Base-by-base conservation (phyloP, 441 rosid species). In the Flueggea neowawraea region DNA sequence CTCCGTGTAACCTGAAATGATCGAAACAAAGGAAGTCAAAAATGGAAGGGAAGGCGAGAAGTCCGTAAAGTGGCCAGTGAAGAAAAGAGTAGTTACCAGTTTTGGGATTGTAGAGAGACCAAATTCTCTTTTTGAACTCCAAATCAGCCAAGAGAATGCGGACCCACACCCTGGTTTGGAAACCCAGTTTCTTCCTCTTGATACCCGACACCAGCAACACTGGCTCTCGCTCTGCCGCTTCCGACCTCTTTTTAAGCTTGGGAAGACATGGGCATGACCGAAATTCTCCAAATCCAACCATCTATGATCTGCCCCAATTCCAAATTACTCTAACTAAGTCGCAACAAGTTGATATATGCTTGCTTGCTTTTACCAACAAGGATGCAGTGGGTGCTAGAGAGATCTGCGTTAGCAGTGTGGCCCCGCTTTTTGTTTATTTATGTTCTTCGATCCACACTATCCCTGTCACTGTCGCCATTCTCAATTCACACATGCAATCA, bases 91-190 rank as follows among this genome's bases (percentile, higher is more conserved):
- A 60, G 15, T 45, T 31, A 91, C 97, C 96, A 39, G 97, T 84
- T 14, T 81, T 60, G 55, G 88, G 91, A 72, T 91, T 91, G 45
- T 86, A 85, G 14, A 80, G 74, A 72, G 96, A 91, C 97, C 97
- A 91, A 8, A 88, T 63, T 62, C 61, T 83, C 72, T 82, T 88
- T 81, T 68, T 85, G 75, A 91, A 91, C 76, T 86, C 91, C 72
- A 84, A 73, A 54, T 83, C 91, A 10, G 97, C 92, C 4, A 88
- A 75, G n/a, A 86, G 82, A 28, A 88, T 77, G 52, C 97, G 88
- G 52, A 85, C 96, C 97, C 97, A 91, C 52, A 85, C 97, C 54
- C 92, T 90, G 58, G 78, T 72, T 73, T 81, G 69, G 59, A 67
- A 63, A 45, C 90, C 88, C 15, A 67, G 47, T 45, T 61, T 74